These are phyloP conservation scores for Mortierella sp. DNA, from an alignment of 371 early-diverging fungal species.

Conservation along the genomic window DNA sequence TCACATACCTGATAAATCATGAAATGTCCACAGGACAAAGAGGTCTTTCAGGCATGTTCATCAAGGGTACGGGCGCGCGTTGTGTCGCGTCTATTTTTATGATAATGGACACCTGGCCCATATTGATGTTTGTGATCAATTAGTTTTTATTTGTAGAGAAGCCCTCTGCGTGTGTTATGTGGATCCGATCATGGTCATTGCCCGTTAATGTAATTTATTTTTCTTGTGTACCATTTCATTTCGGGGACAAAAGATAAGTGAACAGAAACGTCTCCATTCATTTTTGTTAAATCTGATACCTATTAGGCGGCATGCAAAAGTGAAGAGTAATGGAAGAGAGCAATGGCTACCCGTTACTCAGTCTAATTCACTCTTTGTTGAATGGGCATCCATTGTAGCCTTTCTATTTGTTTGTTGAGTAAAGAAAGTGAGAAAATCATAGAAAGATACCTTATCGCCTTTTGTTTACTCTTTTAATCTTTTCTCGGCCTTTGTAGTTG, in stretches of 20 bases:
- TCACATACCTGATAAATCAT: conserved; percentile 2
- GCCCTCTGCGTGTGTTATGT: background rate
- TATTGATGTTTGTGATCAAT: background rate
- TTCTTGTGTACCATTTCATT: conserved; percentile 12
- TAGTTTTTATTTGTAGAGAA: background rate
- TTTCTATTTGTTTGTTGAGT: background rate
- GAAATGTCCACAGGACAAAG: background rate
- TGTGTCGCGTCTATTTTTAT: background rate
- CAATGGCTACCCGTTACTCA: background rate
- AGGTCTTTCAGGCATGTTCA: background rate
- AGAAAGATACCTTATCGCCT: background rate
- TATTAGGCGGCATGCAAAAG: background rate
- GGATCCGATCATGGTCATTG: background rate
- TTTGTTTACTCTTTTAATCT: too few relatives aligned
- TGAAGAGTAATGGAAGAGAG: background rate
- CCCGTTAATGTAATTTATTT: background rate
- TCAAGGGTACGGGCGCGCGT: too few relatives aligned
- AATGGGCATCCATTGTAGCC: background rate
- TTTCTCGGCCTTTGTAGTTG: too few relatives aligned
- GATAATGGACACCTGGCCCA: too few relatives aligned
- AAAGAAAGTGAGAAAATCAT: background rate
- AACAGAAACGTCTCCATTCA: background rate
- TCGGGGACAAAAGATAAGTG: background rate
- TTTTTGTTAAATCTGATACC: background rate
- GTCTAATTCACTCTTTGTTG: background rate